These are phyloP conservation scores for Citrus cavaleriei DNA, from an alignment of 345 rosid genomes.

Conservation along the genomic window DNA sequence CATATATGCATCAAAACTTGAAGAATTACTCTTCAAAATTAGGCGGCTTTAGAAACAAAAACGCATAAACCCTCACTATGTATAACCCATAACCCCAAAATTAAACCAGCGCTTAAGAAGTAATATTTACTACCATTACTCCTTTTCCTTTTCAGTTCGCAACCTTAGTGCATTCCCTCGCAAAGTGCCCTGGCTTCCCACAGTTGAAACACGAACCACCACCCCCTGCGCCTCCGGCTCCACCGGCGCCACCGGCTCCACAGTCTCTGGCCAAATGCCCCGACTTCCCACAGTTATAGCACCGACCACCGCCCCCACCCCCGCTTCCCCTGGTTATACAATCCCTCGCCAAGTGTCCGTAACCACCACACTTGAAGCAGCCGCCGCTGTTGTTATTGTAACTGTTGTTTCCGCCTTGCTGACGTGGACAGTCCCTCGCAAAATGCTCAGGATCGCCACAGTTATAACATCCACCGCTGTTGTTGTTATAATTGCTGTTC, in stretches of 20 bases:
- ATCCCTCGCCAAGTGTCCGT: slow-evolving; percentile 19
- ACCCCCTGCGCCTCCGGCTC: background rate
- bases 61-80: background rate
- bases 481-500: background rate
- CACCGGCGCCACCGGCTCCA: background rate
- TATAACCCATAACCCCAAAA: slow-evolving; percentile 1
- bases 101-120: slow-evolving; percentile 13
- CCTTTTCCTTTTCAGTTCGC: background rate
- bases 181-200: slow-evolving; percentile 22
- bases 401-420: background rate
- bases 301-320: slow-evolving; percentile 11
- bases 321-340: background rate
- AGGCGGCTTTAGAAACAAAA: background rate
- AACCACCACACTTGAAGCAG: slow-evolving; percentile 15
- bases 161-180: slow-evolving; percentile 21
- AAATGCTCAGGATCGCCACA: slow-evolving; percentile 35
- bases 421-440: slow-evolving; percentile 34
- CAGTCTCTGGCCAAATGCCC: slow-evolving; percentile 41
- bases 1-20: slow-evolving; percentile 13
- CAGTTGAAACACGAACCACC: slow-evolving; percentile 11
- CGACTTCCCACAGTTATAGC: slow-evolving; percentile 31
- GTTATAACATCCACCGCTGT: slow-evolving; percentile 20
- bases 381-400: slow-evolving; percentile 9
- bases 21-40: background rate
- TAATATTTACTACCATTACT: slow-evolving; percentile 15